Evolutionary conservation across 331 rosid genomes (phyloP), one percentile per base, ranked within the genome.

Genomic region (Pyrus hybrid): DNA sequence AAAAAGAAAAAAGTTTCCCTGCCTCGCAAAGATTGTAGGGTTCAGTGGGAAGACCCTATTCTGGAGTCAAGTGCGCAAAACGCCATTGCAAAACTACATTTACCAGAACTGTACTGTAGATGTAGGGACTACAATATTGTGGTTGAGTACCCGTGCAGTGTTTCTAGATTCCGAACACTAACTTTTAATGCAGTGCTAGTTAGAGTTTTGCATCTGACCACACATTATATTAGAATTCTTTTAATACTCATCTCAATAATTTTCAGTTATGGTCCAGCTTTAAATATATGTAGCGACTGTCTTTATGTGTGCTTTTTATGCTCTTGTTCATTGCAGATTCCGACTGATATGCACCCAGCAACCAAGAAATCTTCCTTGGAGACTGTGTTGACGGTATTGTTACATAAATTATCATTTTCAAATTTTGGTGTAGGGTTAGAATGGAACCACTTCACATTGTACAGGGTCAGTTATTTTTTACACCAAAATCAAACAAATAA

Each of bases 321-420:
- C 75, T 60, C 75, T 76, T 73, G 13, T 28, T 76, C 67, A 70
- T 61, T 87, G 88, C 96, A 94, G 99, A 94, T 94, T 80, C 99
- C 97, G 13, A 89, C 90, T 0, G 99, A 92, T 74, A 65, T 92
- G 82, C 99, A 94, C 83, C 93, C 97, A 43, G 91, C 76, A 73
- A 94, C 99, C 53, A 92, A 90, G 76, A 94, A 94, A 83, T 94
- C 99, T 80, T 75, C 97, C 62, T 74, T 94, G 87, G 97, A 94
- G 97, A 94, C 99, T 58, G 99, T 94, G 67, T 84, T 94, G 87
- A 94, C 97, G 97, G 99, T 94, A 90, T 70, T 79, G 67, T 77
- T 79, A 41, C 78, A 49, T 80, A 33, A 62, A 45, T 7, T 29
- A 23, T 64, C 72, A 49, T 62, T 26, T n/a, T n/a, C 54, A 35